Percentiles rank a stretch among this genome's conserved stretches.
Evolutionary conservation across 2,329 filamentous ascomycete species (phyloP).

Genomic region (Ascomycota sp.): DNA sequence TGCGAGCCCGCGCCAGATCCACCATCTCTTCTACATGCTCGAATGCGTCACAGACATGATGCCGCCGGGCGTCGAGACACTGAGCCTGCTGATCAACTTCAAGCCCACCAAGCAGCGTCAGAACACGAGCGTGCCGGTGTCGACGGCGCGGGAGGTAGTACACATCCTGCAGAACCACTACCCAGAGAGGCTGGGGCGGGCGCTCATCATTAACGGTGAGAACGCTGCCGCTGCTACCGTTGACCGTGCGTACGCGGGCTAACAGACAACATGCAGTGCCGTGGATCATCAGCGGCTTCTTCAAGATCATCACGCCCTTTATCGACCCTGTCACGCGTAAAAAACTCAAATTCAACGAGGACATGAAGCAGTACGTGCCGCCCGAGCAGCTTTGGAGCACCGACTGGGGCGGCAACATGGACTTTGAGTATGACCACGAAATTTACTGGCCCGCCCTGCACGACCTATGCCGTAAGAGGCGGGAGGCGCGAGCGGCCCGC

Average conservation of each 20-base stretch:
- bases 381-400: constrained; percentile 62
- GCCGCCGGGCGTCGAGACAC: constrained; percentile 66
- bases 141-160: constrained; percentile 64
- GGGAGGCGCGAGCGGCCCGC: constrained; percentile 39
- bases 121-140: constrained; percentile 52
- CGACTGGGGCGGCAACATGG: constrained; percentile 53
- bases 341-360: constrained; percentile 96
- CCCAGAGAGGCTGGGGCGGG: constrained; percentile 74
- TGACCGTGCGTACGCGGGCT: no score
- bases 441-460: constrained; percentile 78
- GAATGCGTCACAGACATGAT: constrained; percentile 78
- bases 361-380: constrained; percentile 66
- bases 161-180: constrained; percentile 90
- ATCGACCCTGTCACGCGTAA: constrained; percentile 86
- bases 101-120: constrained; percentile 55
- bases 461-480: constrained; percentile 45
- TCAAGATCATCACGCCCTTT: constrained; percentile 88
- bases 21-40: constrained; percentile 91
- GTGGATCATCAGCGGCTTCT: constrained; percentile 82
- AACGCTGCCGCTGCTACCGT: not conserved
- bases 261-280: constrained; percentile 36
- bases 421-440: constrained; percentile 81
- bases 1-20: constrained; percentile 63
- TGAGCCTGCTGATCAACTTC: constrained; percentile 83
- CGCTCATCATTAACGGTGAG: constrained; percentile 73